Percentiles rank a stretch among this genome's conserved stretches.
Conservation (phyloP, 176 grass and related monocot genomes). For the Lolium perenne region DNA sequence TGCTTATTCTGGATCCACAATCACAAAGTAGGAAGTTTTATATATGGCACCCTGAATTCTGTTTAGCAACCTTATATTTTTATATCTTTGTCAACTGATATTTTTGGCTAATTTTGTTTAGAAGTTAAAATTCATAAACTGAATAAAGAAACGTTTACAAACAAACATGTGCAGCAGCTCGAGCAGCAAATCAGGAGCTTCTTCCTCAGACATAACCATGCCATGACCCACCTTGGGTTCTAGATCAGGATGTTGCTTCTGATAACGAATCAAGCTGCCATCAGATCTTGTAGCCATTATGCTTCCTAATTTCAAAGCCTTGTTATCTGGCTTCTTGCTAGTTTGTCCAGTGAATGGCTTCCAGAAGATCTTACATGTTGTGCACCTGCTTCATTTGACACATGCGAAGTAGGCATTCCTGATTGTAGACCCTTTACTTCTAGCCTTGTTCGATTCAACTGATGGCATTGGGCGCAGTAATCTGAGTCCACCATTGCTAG, state of each 20-base stretch:
- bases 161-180: constrained; percentile 79
- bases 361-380: constrained; percentile 51
- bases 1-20: not conserved
- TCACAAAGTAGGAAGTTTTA: constrained; percentile 16
- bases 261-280: constrained; percentile 51
- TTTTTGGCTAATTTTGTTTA: not conserved
- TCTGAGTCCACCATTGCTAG: constrained; percentile 72
- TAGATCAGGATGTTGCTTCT: constrained; percentile 45
- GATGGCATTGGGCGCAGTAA: constrained; percentile 59
- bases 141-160: constrained; percentile 34
- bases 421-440: constrained; percentile 46
- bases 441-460: constrained; percentile 62
- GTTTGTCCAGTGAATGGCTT: constrained; percentile 55
- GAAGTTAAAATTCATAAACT: constrained; percentile 14
- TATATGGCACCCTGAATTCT: constrained; percentile 23
- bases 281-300: constrained; percentile 52
- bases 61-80: not conserved
- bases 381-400: constrained; percentile 51
- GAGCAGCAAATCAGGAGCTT: constrained; percentile 81
- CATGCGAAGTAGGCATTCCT: constrained; percentile 50
- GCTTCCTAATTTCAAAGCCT: constrained; percentile 60
- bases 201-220: constrained; percentile 78
- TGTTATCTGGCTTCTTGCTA: constrained; percentile 71
- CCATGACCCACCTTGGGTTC: constrained; percentile 49
- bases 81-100: not conserved